phyloP scores from a whole-genome alignment of 2,329 filamentous ascomycete species.

The Cladosporium colombiae region DNA sequence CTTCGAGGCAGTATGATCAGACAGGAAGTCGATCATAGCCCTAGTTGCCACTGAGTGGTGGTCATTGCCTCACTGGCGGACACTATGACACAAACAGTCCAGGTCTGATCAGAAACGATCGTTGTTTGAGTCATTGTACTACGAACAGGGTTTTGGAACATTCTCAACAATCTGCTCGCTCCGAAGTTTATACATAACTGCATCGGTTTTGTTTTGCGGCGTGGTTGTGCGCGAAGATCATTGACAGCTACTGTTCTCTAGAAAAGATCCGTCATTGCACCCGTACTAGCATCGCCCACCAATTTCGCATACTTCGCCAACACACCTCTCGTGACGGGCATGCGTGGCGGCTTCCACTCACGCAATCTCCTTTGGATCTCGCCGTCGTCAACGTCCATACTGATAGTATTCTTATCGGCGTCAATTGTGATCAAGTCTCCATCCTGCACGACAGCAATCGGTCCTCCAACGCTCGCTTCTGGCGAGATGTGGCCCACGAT shows the following conservation, averaged over 20 bases:
- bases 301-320: conserved; percentile 86
- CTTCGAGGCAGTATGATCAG: too few species aligned
- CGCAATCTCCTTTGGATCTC: conserved; percentile 66
- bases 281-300: conserved; percentile 88
- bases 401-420: conserved; percentile 70
- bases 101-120: not conserved
- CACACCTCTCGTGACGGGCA: conserved; percentile 75
- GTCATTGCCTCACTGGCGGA: not conserved
- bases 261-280: conserved; percentile 82
- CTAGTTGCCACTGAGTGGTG: not conserved
- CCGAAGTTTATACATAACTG: not conserved
- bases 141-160: not conserved
- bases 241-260: conserved; percentile 29
- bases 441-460: conserved; percentile 77
- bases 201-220: not conserved
- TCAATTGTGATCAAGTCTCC: conserved; percentile 87
- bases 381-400: conserved; percentile 70
- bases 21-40: too few species aligned
- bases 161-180: not conserved
- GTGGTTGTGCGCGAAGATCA: not conserved
- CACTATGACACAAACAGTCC: not conserved
- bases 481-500: conserved; percentile 92
- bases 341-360: conserved; percentile 70
- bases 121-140: not conserved
- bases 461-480: conserved; percentile 84